A percentile compares a stretch with the other conserved stretches of the same genome.
phyloP scores from a whole-genome alignment of 495 filamentous ascomycete genomes.

The Melanomma pulvis-pyrius region DNA sequence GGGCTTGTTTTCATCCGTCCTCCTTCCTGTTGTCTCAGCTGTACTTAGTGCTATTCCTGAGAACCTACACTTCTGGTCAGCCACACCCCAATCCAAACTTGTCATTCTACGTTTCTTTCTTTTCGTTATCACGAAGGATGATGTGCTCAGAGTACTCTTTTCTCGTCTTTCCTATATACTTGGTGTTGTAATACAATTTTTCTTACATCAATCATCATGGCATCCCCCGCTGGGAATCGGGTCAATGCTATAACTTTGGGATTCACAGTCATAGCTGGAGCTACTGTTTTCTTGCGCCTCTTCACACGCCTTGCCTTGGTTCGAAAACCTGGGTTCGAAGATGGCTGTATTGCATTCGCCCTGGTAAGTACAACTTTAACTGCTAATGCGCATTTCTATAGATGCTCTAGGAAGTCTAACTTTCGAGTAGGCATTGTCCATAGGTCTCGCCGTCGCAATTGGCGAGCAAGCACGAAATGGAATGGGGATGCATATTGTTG shows the following conservation, averaged over 20 bases:
- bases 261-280: slow-evolving; percentile 25
- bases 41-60: slow-evolving; percentile 9
- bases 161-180: slow-evolving; percentile 14
- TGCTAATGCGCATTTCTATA: neutral
- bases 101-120: slow-evolving; percentile 14
- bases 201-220: slow-evolving; percentile 6
- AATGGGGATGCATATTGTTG: slow-evolving; percentile 16
- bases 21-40: slow-evolving; percentile 1
- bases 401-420: neutral
- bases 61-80: slow-evolving; percentile 1
- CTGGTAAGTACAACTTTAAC: slow-evolving; percentile 16
- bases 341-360: slow-evolving; percentile 24
- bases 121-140: neutral
- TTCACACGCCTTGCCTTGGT: slow-evolving; percentile 17
- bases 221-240: slow-evolving; percentile 19
- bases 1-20: neutral
- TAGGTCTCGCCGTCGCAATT: slow-evolving; percentile 25
- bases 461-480: slow-evolving; percentile 19
- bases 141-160: neutral
- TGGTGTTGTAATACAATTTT: slow-evolving; percentile 1
- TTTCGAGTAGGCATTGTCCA: slow-evolving; percentile 11
- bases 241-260: slow-evolving; percentile 17
- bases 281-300: slow-evolving; percentile 19
- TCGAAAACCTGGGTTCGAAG: slow-evolving; percentile 23
- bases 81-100: neutral